Evolutionary conservation across 345 rosid species (phyloP).

Genomic region (Litchi chinensis): DNA sequence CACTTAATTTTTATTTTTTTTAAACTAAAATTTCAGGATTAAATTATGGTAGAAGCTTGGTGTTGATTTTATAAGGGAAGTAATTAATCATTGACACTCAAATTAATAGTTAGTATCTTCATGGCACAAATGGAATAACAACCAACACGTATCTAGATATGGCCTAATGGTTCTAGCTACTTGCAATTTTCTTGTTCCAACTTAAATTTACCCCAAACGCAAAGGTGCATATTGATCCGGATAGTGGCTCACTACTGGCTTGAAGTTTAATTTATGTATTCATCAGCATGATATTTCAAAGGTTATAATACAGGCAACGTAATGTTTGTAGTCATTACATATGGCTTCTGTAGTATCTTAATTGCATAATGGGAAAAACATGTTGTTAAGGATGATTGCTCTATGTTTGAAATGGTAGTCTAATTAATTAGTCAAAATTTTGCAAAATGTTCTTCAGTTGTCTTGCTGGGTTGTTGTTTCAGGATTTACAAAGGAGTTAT

Average conservation of each 20-base stretch:
- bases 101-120: background rate
- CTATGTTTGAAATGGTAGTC: background rate
- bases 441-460: background rate
- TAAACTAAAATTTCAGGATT: background rate
- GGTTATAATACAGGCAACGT: background rate
- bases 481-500: conserved; percentile 22
- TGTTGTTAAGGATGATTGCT: background rate
- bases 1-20: background rate
- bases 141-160: background rate
- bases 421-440: background rate
- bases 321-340: background rate
- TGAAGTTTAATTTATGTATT: background rate
- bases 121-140: background rate
- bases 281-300: background rate
- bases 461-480: background rate
- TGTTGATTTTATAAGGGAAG: background rate
- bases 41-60: conserved; percentile 17
- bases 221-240: background rate
- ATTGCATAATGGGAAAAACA: background rate
- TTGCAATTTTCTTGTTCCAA: conserved; percentile 5
- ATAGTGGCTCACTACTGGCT: background rate
- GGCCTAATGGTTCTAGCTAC: background rate
- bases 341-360: background rate
- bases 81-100: background rate
- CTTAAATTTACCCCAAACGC: background rate